These are phyloP conservation scores for Stagonosporopsis cucurbitacearum DNA, from an alignment of 2,329 filamentous ascomycete species.

Conservation along the genomic window DNA sequence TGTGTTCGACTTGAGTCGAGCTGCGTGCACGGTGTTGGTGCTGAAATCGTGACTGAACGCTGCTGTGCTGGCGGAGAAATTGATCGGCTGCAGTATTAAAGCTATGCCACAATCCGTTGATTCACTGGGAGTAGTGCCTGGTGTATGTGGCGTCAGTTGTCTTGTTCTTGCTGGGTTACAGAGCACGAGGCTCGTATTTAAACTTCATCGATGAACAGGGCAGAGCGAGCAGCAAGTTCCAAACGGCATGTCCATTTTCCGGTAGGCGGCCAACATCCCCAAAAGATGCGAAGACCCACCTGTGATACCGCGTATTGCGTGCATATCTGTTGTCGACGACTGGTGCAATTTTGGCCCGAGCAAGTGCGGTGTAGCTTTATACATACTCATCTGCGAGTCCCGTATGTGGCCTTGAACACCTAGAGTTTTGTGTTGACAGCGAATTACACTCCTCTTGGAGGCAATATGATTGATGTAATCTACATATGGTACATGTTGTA, in stretches of 20 bases:
- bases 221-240: not conserved
- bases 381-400: not conserved
- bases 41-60: not conserved
- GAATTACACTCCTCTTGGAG: not conserved
- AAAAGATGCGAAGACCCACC: not conserved
- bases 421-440: not conserved
- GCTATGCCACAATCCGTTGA: too few relatives aligned
- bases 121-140: not conserved
- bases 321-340: not conserved
- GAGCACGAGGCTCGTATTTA: not conserved
- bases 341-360: not conserved
- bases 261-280: not conserved
- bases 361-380: not conserved
- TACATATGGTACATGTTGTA: constrained; percentile 37
- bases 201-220: not conserved
- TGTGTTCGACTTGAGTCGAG: not conserved
- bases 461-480: constrained; percentile 2
- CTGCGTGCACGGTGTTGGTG: not conserved
- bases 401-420: not conserved
- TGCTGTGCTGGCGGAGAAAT: not conserved
- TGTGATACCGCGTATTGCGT: not conserved
- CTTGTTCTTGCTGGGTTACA: not conserved
- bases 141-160: not conserved
- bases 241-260: not conserved
- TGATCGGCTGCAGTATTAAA: not conserved